These are phyloP conservation scores for Fusarium nygamai DNA, from an alignment of 2,329 filamentous ascomycete genomes.

Conservation along the genomic window DNA sequence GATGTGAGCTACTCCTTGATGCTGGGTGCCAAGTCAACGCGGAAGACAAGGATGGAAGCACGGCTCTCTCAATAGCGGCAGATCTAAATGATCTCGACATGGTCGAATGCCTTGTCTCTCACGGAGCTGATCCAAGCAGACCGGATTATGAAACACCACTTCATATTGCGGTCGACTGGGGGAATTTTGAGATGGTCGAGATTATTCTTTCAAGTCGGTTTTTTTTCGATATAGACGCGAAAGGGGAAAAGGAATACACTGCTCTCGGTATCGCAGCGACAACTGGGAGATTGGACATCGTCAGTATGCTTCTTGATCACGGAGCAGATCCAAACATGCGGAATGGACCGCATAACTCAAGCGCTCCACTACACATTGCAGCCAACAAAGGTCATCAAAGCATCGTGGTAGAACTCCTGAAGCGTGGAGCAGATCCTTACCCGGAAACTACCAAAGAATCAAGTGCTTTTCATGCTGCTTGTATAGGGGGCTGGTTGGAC, in stretches of 20 bases:
- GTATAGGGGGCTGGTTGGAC: slow-evolving; percentile 6
- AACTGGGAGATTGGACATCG: slow-evolving; percentile 15
- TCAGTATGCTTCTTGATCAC: slow-evolving; percentile 29
- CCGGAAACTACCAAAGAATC: slow-evolving; percentile 6
- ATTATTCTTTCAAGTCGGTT: slow-evolving; percentile 9
- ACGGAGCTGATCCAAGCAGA: slow-evolving; percentile 22
- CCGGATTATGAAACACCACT: slow-evolving; percentile 22
- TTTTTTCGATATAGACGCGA: slow-evolving; percentile 9
- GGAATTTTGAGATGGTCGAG: slow-evolving; percentile 14
- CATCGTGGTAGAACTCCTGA: slow-evolving; percentile 26
- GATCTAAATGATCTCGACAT: slow-evolving; percentile 1
- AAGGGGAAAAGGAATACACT: slow-evolving; percentile 10
- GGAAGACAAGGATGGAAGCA: neutral
- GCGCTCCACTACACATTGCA: slow-evolving; percentile 21
- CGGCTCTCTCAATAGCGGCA: slow-evolving; percentile 19
- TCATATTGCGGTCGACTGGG: slow-evolving; percentile 21
- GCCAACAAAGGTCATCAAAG: neutral
- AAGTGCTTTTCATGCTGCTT: slow-evolving; percentile 23
- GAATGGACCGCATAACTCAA: slow-evolving; percentile 9
- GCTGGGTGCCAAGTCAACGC: slow-evolving; percentile 26
- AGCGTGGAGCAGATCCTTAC: slow-evolving; percentile 20
- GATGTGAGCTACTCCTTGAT: slow-evolving; percentile 13
- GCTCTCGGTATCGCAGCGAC: slow-evolving; percentile 21
- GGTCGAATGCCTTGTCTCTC: slow-evolving; percentile 20
- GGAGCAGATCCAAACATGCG: slow-evolving; percentile 32